Conservation (phyloP, 116 monocot species). For the Papilionanthe hybrid region DNA sequence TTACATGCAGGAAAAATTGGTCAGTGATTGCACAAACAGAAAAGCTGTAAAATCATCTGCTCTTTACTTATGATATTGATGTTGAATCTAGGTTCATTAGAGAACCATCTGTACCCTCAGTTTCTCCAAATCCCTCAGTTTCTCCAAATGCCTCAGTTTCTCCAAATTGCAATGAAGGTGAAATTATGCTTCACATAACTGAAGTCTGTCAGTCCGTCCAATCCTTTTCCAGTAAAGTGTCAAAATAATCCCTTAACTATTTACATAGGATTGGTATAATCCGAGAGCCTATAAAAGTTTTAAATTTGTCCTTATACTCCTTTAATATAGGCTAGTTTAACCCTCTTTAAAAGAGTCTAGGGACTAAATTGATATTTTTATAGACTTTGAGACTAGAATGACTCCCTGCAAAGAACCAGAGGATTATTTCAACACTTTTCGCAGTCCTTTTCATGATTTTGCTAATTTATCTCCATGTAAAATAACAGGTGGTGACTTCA, state of each 20-base stretch:
- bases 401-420: too few relatives aligned
- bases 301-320: too few relatives aligned
- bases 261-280: too few relatives aligned
- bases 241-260: too few relatives aligned
- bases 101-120: slow-evolving; percentile 1
- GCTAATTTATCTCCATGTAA: slow-evolving; percentile 1
- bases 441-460: background rate
- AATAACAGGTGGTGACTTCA: background rate
- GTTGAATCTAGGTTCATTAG: background rate
- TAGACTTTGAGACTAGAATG: too few relatives aligned
- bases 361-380: too few relatives aligned
- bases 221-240: background rate
- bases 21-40: background rate
- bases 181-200: background rate
- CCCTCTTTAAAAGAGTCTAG: too few relatives aligned
- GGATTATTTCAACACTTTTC: too few relatives aligned
- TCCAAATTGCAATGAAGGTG: slow-evolving; percentile 5
- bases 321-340: too few relatives aligned
- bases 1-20: slow-evolving; percentile 3
- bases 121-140: slow-evolving; percentile 3
- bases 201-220: background rate
- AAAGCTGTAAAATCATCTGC: background rate
- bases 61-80: background rate
- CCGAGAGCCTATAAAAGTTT: too few relatives aligned
- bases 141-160: slow-evolving; percentile 10